These are phyloP conservation scores for Sophora flavescens DNA, from an alignment of 306 rosid species.

Conservation along the genomic window DNA sequence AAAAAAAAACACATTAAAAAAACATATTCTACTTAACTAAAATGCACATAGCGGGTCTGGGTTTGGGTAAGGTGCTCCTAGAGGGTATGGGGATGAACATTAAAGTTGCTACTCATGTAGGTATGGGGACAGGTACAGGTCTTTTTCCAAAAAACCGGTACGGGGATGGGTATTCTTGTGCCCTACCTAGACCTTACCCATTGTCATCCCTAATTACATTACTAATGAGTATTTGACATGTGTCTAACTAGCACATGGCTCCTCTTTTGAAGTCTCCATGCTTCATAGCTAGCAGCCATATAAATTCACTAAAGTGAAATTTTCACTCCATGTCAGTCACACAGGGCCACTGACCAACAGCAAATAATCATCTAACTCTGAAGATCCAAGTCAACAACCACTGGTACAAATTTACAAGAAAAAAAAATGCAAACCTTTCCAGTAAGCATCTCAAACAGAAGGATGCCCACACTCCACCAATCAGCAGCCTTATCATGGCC, in stretches of 20 bases:
- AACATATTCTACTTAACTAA: no score
- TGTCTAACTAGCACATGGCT: background rate
- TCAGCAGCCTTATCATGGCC: constrained; percentile 98
- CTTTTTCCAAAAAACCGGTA: no score
- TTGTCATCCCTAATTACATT: no score
- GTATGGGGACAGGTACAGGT: no score
- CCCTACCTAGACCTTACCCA: no score
- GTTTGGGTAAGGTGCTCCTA: no score
- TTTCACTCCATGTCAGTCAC: background rate
- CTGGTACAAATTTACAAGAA: constrained; percentile 30
- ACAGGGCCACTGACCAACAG: background rate
- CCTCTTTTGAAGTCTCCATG: background rate
- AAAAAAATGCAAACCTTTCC: constrained; percentile 73
- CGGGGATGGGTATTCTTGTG: no score
- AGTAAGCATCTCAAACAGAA: constrained; percentile 95
- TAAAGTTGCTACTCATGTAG: no score
- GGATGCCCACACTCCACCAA: constrained; percentile 98
- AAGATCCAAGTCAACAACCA: constrained; percentile 32
- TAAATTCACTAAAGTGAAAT: background rate
- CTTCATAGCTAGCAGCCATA: constrained; percentile 1
- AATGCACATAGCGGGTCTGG: no score
- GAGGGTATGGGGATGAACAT: no score
- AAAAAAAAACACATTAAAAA: no score
- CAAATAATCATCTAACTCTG: background rate
- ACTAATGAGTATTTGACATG: background rate